A percentile compares a stretch with the other conserved stretches of the same genome.
phyloP scores from a whole-genome alignment of 257 asterid species.

The Gardenia jasminoides region DNA sequence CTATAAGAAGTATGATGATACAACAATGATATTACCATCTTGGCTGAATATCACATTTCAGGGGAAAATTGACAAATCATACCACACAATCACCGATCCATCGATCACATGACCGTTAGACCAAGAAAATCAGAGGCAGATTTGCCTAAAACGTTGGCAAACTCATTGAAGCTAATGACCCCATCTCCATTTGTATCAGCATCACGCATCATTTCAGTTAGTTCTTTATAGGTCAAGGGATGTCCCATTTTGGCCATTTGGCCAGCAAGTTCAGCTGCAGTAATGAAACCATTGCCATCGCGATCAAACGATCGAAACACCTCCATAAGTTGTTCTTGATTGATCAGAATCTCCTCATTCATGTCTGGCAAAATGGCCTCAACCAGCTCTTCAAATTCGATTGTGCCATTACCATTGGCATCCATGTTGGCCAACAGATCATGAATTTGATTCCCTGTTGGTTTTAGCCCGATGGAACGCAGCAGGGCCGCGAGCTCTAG shows the following conservation, averaged over 20 bases:
- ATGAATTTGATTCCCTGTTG: constrained; percentile 44
- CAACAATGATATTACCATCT: constrained; percentile 3
- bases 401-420: constrained; percentile 50
- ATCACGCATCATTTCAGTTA: constrained; percentile 44
- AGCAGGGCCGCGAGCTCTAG: constrained; percentile 54
- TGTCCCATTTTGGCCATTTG: constrained; percentile 61
- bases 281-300: constrained; percentile 51
- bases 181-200: constrained; percentile 67
- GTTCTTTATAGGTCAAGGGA: constrained; percentile 43
- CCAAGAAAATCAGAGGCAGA: constrained; percentile 54
- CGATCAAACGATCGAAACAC: constrained; percentile 55
- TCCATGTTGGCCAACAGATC: constrained; percentile 41
- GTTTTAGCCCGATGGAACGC: constrained; percentile 48
- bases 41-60: not conserved
- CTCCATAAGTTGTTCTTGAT: constrained; percentile 53
- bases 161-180: constrained; percentile 55
- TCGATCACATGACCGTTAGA: constrained; percentile 23
- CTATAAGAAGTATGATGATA: not conserved
- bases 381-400: constrained; percentile 52
- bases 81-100: not conserved
- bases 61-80: not conserved
- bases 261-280: constrained; percentile 53
- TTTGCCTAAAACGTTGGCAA: constrained; percentile 45
- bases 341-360: constrained; percentile 38
- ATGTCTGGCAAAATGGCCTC: constrained; percentile 50